Percentiles rank a stretch among this genome's conserved stretches.
These are phyloP conservation scores for Yamadazyma akitaensis DNA, from an alignment of 805 yeast species.

Conservation along the genomic window DNA sequence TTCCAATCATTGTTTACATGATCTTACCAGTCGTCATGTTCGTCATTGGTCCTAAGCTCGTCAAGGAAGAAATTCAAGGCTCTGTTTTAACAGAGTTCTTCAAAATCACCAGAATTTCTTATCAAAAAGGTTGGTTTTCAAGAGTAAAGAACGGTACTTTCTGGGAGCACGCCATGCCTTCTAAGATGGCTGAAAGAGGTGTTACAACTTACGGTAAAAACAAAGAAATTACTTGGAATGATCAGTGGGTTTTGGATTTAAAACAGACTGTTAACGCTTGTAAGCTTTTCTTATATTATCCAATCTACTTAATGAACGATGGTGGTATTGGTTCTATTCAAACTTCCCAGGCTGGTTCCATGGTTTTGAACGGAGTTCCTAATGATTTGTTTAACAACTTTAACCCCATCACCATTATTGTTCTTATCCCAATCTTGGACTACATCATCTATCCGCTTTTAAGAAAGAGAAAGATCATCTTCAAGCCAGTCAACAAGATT, in stretches of 20 bases:
- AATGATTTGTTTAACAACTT: conserved; percentile 54
- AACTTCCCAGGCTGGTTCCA: conserved; percentile 53
- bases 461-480: conserved; percentile 38
- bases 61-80: conserved; percentile 37
- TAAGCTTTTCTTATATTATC: conserved; percentile 43
- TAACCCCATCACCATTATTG: conserved; percentile 52
- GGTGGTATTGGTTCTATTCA: conserved; percentile 48
- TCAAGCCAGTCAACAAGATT: conserved; percentile 45
- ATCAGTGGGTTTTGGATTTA: conserved; percentile 47
- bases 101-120: conserved; percentile 41
- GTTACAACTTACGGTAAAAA: conserved; percentile 26
- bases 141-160: conserved; percentile 40
- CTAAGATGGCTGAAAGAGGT: conserved; percentile 44
- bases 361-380: conserved; percentile 52
- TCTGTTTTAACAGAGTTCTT: conserved; percentile 38
- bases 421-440: conserved; percentile 51
- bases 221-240: conserved; percentile 38
- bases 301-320: conserved; percentile 40
- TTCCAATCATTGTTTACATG: conserved; percentile 37
- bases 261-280: conserved; percentile 43
- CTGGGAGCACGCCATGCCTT: conserved; percentile 50
- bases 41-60: conserved; percentile 27
- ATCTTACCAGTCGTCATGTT: conserved; percentile 29
- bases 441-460: conserved; percentile 45
- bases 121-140: conserved; percentile 39